Evolutionary conservation across 441 rosid species (phyloP), one percentile per base, ranked within the genome.

Genomic region (Erysimum cheiri): DNA sequence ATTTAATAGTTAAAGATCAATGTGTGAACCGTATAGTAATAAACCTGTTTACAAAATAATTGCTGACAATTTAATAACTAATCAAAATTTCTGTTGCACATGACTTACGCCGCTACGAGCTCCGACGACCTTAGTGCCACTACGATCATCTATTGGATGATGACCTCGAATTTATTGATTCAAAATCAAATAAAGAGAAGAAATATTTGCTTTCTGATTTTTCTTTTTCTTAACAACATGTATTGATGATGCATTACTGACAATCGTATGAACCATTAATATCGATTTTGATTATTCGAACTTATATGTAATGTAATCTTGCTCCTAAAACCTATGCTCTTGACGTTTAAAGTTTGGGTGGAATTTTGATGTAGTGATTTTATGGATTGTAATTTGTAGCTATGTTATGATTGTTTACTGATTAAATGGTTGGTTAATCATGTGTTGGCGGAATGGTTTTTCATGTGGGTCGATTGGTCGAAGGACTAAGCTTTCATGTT

Each of bases 51-150:
- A n/a, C 8, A 26, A n/a, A 8, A 39, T 39, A n/a, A 13, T 24
- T 7, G 24, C 22, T 26, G 4, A 24, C 19, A 59, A 2, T 12
- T 39, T 39, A 36, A 19, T 22, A 33, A 15, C 4, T 59, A 59
- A 39, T 13, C 57, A 26, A 59, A 59, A 13, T 6, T 13, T 39
- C 1, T 12, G 6, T 39, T 39, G 48, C 63, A 59, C 48, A 22
- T 59, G 64, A 24, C 64, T 39, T 44, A 44, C 3, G 41, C 41
- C 29, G 54, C 28, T 44, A 8, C 24, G 65, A 4, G 52, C 36
- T 61, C 66, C 39, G 6, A 32, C 43, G 40, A 61, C 37, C 36
- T 17, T 31, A 9, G 55, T 43, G 52, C 37, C 24, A 29, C 14
- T 29, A 12, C 26, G 53, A 29, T 26, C 11, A 59, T 58, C n/a